Percentiles rank a stretch among this genome's conserved stretches.
Conservation (phyloP, 805 yeast species). For the Kluyveromyces wickerhamii region DNA sequence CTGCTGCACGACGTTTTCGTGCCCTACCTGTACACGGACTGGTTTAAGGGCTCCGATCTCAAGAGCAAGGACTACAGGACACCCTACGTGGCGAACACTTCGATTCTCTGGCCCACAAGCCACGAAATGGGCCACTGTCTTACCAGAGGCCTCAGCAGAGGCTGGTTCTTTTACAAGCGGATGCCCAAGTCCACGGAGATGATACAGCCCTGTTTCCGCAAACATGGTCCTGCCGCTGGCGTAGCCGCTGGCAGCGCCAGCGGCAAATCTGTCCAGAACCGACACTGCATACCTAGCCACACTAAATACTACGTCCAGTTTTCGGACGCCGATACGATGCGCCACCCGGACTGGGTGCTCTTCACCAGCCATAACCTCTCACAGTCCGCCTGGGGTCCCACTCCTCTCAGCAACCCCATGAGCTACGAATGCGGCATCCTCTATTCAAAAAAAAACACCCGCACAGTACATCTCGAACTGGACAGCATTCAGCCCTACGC, state of each 20-base stretch:
- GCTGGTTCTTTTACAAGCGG: slow-evolving; percentile 4
- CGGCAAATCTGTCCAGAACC: background rate
- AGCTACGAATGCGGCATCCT: slow-evolving; percentile 53
- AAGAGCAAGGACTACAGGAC: slow-evolving; percentile 1
- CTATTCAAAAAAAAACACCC: slow-evolving; percentile 18
- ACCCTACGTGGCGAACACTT: slow-evolving; percentile 2
- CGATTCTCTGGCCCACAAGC: slow-evolving; percentile 3
- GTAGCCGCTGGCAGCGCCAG: background rate
- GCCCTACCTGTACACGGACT: slow-evolving; percentile 4
- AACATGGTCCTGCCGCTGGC: background rate
- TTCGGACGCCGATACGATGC: slow-evolving; percentile 18
- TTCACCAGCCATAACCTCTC: slow-evolving; percentile 72
- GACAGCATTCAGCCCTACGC: too few relatives aligned
- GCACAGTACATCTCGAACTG: too few relatives aligned
- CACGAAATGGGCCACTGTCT: slow-evolving; percentile 2
- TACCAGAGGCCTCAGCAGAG: slow-evolving; percentile 2
- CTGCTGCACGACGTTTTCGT: slow-evolving; percentile 1
- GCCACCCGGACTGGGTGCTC: slow-evolving; percentile 52
- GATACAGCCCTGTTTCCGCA: background rate
- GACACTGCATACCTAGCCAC: slow-evolving; percentile 41
- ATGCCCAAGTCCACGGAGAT: background rate
- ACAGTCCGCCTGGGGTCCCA: slow-evolving; percentile 73
- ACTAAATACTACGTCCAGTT: slow-evolving; percentile 59
- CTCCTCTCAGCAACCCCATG: slow-evolving; percentile 22
- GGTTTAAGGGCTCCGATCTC: background rate